Evolutionary conservation across 2,329 filamentous ascomycete species (phyloP).

Genomic region (Colletotrichum sp.): DNA sequence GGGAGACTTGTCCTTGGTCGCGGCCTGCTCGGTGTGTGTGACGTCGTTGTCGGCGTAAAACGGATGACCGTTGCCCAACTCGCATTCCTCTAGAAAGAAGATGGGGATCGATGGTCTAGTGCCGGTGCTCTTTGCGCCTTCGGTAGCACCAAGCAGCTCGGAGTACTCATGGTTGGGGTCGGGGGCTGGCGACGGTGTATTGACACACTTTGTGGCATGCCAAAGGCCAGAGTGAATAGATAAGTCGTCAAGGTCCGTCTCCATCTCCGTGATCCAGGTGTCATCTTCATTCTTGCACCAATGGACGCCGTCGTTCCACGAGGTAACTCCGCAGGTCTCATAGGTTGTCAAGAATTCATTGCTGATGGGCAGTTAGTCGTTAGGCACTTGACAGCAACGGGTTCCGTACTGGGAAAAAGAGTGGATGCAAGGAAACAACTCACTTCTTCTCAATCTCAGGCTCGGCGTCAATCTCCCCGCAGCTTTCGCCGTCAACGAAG

Average conservation of each 20-base stretch:
- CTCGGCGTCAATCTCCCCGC: background rate
- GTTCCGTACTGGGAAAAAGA: background rate
- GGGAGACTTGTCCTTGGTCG: background rate
- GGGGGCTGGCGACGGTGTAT: background rate
- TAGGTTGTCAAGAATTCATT: background rate
- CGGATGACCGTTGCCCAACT: background rate
- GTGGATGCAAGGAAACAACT: background rate
- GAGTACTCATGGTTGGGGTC: background rate
- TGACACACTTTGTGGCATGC: background rate
- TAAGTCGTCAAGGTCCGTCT: background rate
- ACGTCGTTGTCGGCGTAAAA: background rate
- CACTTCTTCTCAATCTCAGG: background rate
- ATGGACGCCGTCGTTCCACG: background rate
- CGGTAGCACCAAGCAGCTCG: background rate
- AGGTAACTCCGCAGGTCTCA: background rate
- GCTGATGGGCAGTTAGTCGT: background rate
- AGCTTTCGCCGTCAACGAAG: accelerated
- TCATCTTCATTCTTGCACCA: background rate
- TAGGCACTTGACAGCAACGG: background rate
- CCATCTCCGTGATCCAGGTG: background rate
- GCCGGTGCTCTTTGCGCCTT: background rate
- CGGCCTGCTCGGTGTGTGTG: background rate
- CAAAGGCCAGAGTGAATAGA: background rate
- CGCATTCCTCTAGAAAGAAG: background rate
- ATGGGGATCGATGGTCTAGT: background rate